These are phyloP conservation scores for Chlorella variabilis DNA, from an alignment of 163 green algal species.

Conservation along the genomic window DNA sequence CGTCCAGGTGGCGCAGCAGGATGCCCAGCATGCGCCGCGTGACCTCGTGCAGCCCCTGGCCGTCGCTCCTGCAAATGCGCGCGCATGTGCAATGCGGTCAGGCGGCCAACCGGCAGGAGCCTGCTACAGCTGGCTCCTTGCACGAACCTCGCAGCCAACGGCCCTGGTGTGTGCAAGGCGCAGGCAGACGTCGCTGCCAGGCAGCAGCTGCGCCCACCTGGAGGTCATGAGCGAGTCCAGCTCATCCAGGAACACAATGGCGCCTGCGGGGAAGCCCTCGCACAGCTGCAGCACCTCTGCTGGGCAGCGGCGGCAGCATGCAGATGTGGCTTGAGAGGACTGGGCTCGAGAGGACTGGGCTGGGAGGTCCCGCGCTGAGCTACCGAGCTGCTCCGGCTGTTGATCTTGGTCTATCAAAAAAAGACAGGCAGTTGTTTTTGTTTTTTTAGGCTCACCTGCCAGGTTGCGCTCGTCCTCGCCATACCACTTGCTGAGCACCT, in stretches of 20 bases:
- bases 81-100: not conserved
- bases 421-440: too few relatives aligned
- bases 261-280: constrained; percentile 48
- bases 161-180: too few relatives aligned
- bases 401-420: too few relatives aligned
- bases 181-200: too few relatives aligned
- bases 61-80: constrained; percentile 15
- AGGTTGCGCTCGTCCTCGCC: constrained; percentile 90
- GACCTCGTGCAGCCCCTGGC: constrained; percentile 83
- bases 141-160: too few relatives aligned
- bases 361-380: too few relatives aligned
- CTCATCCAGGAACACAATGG: constrained; percentile 95
- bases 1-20: constrained; percentile 90
- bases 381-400: too few relatives aligned
- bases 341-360: too few relatives aligned
- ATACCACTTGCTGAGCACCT: constrained; percentile 83
- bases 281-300: constrained; percentile 7
- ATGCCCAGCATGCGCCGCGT: constrained; percentile 87
- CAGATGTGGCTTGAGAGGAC: too few relatives aligned
- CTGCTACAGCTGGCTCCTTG: too few relatives aligned
- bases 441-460: too few relatives aligned
- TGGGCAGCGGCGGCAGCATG: not conserved
- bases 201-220: not conserved
- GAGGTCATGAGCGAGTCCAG: constrained; percentile 86
- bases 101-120: too few relatives aligned